Percentiles rank a stretch among this genome's conserved stretches.
Evolutionary conservation across 148 eudicot species (phyloP).

Genomic region (Cornus florida): DNA sequence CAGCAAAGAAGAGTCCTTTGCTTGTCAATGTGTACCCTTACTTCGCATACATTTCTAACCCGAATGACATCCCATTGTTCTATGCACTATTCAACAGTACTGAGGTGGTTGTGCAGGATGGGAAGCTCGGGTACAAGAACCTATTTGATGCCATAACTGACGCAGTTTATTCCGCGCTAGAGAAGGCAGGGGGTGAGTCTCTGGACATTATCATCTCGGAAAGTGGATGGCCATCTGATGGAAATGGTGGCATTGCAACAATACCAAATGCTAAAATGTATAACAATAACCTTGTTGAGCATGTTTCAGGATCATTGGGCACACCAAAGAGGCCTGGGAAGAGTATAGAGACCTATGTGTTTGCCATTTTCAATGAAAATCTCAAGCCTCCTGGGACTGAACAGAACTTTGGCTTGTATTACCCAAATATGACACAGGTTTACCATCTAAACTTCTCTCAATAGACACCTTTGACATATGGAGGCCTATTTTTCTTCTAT

Average conservation of each 20-base stretch:
- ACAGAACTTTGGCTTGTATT: constrained; percentile 14
- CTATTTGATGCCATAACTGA: constrained; percentile 14
- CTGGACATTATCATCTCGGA: background rate
- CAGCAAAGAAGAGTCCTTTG: constrained; percentile 6
- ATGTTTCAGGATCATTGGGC: background rate
- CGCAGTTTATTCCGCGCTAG: constrained; percentile 7
- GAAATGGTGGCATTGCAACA: constrained; percentile 11
- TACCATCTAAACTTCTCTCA: constrained; percentile 6
- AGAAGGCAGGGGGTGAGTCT: constrained; percentile 6
- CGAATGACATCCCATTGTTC: background rate
- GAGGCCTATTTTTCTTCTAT: background rate
- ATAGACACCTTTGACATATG: background rate
- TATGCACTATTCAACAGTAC: constrained; percentile 11
- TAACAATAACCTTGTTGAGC: background rate
- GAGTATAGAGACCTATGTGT: constrained; percentile 16
- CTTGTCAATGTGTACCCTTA: constrained; percentile 24
- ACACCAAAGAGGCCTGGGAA: constrained; percentile 14
- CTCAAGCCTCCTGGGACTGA: constrained; percentile 4
- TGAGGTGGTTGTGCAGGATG: constrained; percentile 14
- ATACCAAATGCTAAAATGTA: background rate
- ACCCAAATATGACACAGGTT: constrained; percentile 16
- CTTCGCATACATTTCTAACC: constrained; percentile 10
- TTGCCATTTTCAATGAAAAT: constrained; percentile 14
- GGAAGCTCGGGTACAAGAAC: constrained; percentile 3
- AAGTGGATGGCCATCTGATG: constrained; percentile 14